Evolutionary conservation across 2,329 filamentous ascomycete genomes (phyloP).

Genomic region (Chaetomiaceae sp.): DNA sequence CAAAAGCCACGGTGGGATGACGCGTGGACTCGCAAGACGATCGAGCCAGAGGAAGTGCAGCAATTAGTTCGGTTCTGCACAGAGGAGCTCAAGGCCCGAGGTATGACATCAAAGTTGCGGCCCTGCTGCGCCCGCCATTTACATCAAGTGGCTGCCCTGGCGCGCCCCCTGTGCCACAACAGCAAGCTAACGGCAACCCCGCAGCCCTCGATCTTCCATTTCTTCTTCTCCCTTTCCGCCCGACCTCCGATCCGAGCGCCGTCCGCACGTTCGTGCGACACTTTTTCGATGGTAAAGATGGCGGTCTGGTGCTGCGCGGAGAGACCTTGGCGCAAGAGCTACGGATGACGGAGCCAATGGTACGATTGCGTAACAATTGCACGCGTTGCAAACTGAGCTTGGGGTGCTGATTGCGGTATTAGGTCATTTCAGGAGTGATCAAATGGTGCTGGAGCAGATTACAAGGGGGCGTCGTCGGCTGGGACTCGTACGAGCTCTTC

Average conservation of each 20-base stretch:
- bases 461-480: slow-evolving; percentile 85
- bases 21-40: slow-evolving; percentile 74
- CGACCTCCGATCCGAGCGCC: slow-evolving; percentile 84
- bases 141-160: slow-evolving; percentile 3
- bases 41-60: slow-evolving; percentile 86
- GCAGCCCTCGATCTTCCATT: slow-evolving; percentile 86
- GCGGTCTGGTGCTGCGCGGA: slow-evolving; percentile 59
- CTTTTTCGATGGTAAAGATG: slow-evolving; percentile 75
- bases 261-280: slow-evolving; percentile 89
- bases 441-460: slow-evolving; percentile 99
- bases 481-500: slow-evolving; percentile 96
- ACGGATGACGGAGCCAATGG: slow-evolving; percentile 89
- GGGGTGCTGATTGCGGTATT: slow-evolving; percentile 27
- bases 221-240: slow-evolving; percentile 88
- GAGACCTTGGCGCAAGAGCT: slow-evolving; percentile 77
- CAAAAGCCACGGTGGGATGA: slow-evolving; percentile 80
- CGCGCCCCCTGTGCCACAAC: slow-evolving; percentile 16
- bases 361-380: slow-evolving; percentile 40
- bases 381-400: neutral
- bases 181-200: slow-evolving; percentile 17
- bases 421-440: slow-evolving; percentile 89
- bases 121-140: slow-evolving; percentile 28
- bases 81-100: slow-evolving; percentile 87
- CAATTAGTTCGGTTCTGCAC: slow-evolving; percentile 83
- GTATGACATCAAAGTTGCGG: slow-evolving; percentile 50